phyloP scores from a whole-genome alignment of 371 early-diverging fungal species.

The Rhizopus stolonifer region DNA sequence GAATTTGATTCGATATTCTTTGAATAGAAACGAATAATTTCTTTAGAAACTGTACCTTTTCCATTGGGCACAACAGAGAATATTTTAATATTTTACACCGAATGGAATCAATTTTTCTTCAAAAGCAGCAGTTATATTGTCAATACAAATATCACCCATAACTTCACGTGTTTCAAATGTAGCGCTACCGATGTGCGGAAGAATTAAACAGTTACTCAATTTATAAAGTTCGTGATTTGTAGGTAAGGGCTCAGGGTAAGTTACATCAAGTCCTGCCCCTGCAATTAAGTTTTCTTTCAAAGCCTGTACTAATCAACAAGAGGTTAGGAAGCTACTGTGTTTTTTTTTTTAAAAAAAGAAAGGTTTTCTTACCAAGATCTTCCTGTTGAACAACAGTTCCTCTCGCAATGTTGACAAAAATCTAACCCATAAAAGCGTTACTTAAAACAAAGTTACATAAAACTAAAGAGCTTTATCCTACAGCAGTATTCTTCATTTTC shows the following conservation, averaged over 20 bases:
- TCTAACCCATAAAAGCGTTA: slow-evolving; percentile 25
- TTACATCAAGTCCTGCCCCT: slow-evolving; percentile 84
- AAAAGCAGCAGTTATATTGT: slow-evolving; percentile 25
- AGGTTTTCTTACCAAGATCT: slow-evolving; percentile 51
- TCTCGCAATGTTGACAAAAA: slow-evolving; percentile 82
- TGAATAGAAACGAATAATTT: too few relatives aligned
- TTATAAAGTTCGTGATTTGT: slow-evolving; percentile 56
- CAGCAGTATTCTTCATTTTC: slow-evolving; percentile 69
- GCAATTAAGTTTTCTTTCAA: slow-evolving; percentile 63
- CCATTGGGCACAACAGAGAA: not conserved
- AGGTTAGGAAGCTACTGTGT: not conserved
- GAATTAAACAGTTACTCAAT: slow-evolving; percentile 65
- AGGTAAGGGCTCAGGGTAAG: slow-evolving; percentile 83
- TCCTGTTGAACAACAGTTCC: slow-evolving; percentile 80
- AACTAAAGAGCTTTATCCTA: slow-evolving; percentile 24
- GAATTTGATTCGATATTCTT: too few relatives aligned
- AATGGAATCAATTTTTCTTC: not conserved
- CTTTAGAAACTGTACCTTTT: too few relatives aligned
- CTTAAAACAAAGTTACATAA: not conserved
- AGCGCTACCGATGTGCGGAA: slow-evolving; percentile 79
- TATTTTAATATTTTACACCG: slow-evolving; percentile 8
- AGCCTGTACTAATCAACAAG: slow-evolving; percentile 47
- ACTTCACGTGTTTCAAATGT: slow-evolving; percentile 79
- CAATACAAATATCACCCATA: slow-evolving; percentile 62
- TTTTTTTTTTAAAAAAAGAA: too few relatives aligned